Evolutionary conservation across 2,329 filamentous ascomycete species (phyloP), one percentile per base, ranked within the genome.

Genomic region (Fusarium sp.): DNA sequence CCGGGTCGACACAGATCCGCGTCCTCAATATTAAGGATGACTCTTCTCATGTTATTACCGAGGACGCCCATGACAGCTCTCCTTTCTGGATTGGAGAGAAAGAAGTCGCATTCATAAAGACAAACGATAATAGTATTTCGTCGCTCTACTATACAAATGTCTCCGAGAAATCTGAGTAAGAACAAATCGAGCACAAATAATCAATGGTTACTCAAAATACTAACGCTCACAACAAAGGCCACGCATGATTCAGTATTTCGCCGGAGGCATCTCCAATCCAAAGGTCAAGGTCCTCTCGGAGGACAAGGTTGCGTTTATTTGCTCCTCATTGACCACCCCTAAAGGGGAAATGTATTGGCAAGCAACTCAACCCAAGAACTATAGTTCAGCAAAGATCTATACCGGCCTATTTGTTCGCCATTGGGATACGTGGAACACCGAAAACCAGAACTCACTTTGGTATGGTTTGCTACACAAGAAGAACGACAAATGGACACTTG

Each of bases 341-440:
- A 84, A 89, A 45, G 94, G 93, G 7, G 82, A 87, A 2, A 84
- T 96, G 28, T 89, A 89, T 79, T 92, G 92, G 75, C 83, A 88
- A 13, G 83, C 89, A 37, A 83, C 84, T 15, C 88, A 86, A 37
- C 81, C 86, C 66, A 88, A 89, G 74, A 82, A 86, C 3, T 80
- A 83, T 26, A 90, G 90, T 20, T 86, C 88, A 5, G 93, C 88
- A 30, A 89, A 87, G 72, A 85, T 93, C 23, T 96, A 96, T 78
- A 88, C 88, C 20, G 88, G 86, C 47, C 86, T 94, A 28, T 96
- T 92, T 74, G 91, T 92, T 30, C 87, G 93, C 15, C 92, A 97
- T 74, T 97, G 93, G 93, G 92, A 97, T 76, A 79, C 85, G n/a
- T 97, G 91, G 80, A 83, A 89, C 28, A 88, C 86, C 1, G 85